These are phyloP conservation scores for Elsinoe arachidis DNA, from an alignment of 2,329 filamentous ascomycete genomes.

Conservation along the genomic window DNA sequence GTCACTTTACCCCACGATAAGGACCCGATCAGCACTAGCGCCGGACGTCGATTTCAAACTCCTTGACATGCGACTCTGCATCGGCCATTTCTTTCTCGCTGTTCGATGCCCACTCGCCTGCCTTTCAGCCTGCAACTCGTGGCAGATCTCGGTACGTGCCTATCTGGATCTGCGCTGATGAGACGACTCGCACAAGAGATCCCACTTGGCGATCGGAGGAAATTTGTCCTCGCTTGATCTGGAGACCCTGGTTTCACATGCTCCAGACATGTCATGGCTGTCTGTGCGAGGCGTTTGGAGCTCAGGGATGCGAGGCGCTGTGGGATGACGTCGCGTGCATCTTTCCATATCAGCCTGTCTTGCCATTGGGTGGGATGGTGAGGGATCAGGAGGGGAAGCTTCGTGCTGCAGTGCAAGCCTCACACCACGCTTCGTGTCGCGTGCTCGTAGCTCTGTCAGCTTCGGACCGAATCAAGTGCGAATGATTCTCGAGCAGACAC, in stretches of 20 bases:
- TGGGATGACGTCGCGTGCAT: background rate
- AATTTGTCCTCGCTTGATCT: background rate
- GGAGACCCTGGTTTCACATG: constrained; percentile 6
- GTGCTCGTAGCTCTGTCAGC: background rate
- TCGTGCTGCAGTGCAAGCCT: no score
- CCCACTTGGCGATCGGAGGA: constrained; percentile 3
- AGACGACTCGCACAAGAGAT: background rate
- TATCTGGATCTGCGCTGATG: constrained; percentile 4
- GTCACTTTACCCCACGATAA: constrained; percentile 8
- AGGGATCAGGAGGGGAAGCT: background rate
- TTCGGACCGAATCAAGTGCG: background rate
- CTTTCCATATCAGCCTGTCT: background rate
- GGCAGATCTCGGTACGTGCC: constrained; percentile 12
- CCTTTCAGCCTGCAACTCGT: background rate
- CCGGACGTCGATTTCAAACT: constrained; percentile 1
- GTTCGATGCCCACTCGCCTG: background rate
- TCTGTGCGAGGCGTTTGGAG: constrained; percentile 4
- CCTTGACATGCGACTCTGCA: background rate
- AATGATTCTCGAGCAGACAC: background rate
- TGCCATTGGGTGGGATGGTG: background rate
- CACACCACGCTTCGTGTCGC: background rate
- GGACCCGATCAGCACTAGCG: background rate
- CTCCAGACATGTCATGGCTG: background rate
- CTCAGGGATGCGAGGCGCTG: background rate
- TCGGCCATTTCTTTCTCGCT: background rate